Base-by-base conservation (phyloP, 139 green algal species). In the Ettlia oleoabundans region DNA sequence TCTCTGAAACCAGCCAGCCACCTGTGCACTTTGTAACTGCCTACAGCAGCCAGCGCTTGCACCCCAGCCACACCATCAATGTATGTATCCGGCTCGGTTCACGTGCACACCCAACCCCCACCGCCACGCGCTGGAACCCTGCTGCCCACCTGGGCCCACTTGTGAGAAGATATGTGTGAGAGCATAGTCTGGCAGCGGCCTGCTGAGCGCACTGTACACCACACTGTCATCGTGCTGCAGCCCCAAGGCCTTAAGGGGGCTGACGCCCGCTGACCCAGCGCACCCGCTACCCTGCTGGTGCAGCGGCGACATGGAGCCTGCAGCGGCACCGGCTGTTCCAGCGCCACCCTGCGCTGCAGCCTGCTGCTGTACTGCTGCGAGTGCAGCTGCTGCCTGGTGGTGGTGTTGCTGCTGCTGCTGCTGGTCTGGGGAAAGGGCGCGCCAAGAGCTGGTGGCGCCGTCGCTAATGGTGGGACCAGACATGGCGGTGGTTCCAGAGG, bases 151-250 rank as follows among this genome's bases (percentile, higher is more conserved):
- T 51, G 47, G 62, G 28, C 87, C 89, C 28, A 76, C 86, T 30
- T 79, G 61, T 1, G 73, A 85, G 51, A 93, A 94, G 53, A 92
- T 79, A 61, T 93, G 83, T 35, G 84, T 61, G 19, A 94, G 74
- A 15, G 88, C 77, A 21, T 91, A 92, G 67, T 86, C 83, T 8
- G 89, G 86, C 77, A 94, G 64, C 6, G 88, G 90, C 30, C 87
- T 68, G 32, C 52, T 73, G 0, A 94, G 82, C 3, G 80, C 43
- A 2, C 89, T 92, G 83, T 89, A 94, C 37, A 92, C 75, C n/a
- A 86, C 58, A 8, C 37, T 84, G 13, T 71, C 68, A 40, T 84
- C 79, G 33, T 68, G 47, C 51, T 58, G 47, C 4, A 51, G 35
- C 3, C 28, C 51, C 35, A 77, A 65, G 13, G 66, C 26, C 42